These are phyloP conservation scores for Chlorella variabilis DNA, from an alignment of 163 green algal species.

Conservation along the genomic window DNA sequence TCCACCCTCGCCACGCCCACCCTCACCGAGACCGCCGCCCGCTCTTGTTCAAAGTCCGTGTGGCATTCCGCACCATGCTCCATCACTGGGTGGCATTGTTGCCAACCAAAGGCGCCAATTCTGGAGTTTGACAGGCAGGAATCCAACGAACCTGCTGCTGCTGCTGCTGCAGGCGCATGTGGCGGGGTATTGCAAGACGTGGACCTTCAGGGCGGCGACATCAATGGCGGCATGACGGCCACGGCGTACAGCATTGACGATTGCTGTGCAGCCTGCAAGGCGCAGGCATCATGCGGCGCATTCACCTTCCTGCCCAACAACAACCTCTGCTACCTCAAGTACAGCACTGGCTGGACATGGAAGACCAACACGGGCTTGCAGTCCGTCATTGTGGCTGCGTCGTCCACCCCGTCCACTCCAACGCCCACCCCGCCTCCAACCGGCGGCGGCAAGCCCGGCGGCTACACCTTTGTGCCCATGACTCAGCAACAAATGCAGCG, in stretches of 20 bases:
- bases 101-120: too few relatives aligned
- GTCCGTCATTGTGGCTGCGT: not conserved
- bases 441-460: not conserved
- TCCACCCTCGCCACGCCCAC: not conserved
- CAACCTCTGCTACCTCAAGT: not conserved
- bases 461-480: constrained; percentile 19
- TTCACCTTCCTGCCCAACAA: not conserved
- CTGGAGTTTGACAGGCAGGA: too few relatives aligned
- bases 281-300: not conserved
- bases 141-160: too few relatives aligned
- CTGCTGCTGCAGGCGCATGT: constrained; percentile 1
- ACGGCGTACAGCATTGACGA: not conserved
- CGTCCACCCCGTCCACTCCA: not conserved
- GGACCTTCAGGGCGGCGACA: not conserved
- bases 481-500: constrained; percentile 34
- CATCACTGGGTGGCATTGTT: too few relatives aligned
- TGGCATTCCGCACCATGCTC: too few relatives aligned
- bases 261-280: not conserved
- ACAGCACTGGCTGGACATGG: not conserved
- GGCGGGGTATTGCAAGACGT: not conserved
- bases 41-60: too few relatives aligned
- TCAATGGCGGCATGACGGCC: not conserved
- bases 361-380: not conserved
- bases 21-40: not conserved
- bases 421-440: not conserved